Conservation (phyloP, 495 filamentous ascomycete species). For the Neurospora intermedia region DNA sequence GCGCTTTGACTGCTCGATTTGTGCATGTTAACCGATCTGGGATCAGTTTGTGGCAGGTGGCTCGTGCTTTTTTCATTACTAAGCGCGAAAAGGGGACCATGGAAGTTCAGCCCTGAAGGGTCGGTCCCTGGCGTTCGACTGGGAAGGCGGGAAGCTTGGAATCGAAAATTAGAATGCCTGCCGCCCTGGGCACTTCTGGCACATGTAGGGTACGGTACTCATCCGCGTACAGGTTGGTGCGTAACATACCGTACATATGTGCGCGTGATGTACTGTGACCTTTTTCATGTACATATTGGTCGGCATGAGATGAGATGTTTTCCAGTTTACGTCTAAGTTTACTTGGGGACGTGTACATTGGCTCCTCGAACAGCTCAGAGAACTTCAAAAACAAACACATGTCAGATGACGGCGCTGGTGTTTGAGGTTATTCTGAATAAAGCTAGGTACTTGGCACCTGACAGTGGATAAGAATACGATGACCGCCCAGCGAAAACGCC, state of each 20-base stretch:
- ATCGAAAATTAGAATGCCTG: neutral
- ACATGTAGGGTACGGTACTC: neutral
- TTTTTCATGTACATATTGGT: neutral
- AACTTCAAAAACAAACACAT: neutral
- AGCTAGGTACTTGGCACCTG: neutral
- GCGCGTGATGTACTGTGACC: neutral
- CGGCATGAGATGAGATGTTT: neutral
- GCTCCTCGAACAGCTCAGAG: neutral
- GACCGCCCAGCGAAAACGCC: neutral
- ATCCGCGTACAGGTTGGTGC: neutral
- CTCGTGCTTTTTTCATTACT: neutral
- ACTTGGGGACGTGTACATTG: neutral
- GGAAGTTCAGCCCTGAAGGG: neutral
- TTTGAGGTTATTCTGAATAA: neutral
- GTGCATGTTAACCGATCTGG: neutral
- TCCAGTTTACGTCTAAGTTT: neutral
- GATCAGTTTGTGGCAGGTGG: neutral
- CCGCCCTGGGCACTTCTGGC: neutral
- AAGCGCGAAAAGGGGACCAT: neutral
- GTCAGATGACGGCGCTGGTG: neutral
- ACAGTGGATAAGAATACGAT: neutral
- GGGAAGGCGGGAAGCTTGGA: neutral
- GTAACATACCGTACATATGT: neutral
- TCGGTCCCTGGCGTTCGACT: neutral
- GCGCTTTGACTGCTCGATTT: neutral